phyloP scores from a whole-genome alignment of 2,329 filamentous ascomycete genomes.

The Fusarium fracticaudum region DNA sequence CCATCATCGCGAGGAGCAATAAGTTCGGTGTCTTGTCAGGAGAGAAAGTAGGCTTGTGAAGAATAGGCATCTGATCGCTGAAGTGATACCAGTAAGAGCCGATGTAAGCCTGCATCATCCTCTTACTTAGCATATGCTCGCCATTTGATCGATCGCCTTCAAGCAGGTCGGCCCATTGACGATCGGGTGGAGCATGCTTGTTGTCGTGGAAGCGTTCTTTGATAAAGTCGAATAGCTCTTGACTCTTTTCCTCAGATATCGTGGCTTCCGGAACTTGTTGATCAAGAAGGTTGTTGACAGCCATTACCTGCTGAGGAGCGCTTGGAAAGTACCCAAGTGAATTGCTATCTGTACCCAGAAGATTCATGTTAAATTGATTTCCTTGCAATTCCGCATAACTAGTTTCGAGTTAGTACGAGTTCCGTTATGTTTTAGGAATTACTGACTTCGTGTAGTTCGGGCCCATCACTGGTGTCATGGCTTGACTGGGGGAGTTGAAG shows the following conservation, averaged over 20 bases:
- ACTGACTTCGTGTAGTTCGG: slow-evolving; percentile 58
- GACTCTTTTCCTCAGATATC: slow-evolving; percentile 87
- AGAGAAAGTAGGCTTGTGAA: slow-evolving; percentile 93
- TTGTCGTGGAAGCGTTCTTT: slow-evolving; percentile 83
- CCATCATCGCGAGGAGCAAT: slow-evolving; percentile 87
- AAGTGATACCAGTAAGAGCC: slow-evolving; percentile 95
- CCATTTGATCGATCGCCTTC: slow-evolving; percentile 78
- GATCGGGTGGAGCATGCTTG: slow-evolving; percentile 76
- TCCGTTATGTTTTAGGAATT: background rate
- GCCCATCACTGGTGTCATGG: slow-evolving; percentile 58
- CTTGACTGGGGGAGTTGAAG: slow-evolving; percentile 66
- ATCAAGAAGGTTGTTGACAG: slow-evolving; percentile 85
- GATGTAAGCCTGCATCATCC: slow-evolving; percentile 97
- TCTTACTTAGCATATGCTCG: slow-evolving; percentile 77
- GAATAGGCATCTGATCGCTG: slow-evolving; percentile 91
- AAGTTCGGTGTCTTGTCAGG: slow-evolving; percentile 87
- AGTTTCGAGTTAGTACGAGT: slow-evolving; percentile 37
- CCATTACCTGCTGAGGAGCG: slow-evolving; percentile 83
- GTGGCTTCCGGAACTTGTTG: slow-evolving; percentile 81
- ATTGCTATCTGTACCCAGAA: slow-evolving; percentile 58
- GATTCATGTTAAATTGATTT: slow-evolving; percentile 55
- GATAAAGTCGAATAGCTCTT: slow-evolving; percentile 85
- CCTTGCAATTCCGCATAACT: slow-evolving; percentile 64
- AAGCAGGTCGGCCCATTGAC: slow-evolving; percentile 79
- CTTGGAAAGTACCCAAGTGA: slow-evolving; percentile 66